phyloP scores from a whole-genome alignment of 208 protist species.

The Wallacemonas collosoma region DNA sequence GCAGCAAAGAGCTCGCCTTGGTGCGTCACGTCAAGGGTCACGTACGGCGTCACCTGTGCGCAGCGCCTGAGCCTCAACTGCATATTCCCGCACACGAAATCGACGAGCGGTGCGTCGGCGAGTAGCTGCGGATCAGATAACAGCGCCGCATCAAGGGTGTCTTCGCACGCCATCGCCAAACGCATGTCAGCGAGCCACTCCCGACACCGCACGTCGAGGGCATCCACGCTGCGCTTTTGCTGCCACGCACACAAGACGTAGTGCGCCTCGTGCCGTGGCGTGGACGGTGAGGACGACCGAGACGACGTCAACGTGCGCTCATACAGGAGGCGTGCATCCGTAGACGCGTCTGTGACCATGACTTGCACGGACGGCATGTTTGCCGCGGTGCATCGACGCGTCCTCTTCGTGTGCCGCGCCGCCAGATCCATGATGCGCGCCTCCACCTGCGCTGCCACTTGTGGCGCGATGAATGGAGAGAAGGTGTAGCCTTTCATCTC shows the following conservation, averaged over 20 bases:
- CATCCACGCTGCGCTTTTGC: conserved; percentile 8
- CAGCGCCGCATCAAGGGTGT: neutral
- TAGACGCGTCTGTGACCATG: conserved; percentile 6
- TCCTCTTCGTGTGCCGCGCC: neutral
- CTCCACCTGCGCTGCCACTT: conserved; percentile 17
- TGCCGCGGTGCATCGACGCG: neutral
- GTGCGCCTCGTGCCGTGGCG: neutral
- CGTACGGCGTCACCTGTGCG: neutral
- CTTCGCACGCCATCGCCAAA: conserved; percentile 25
- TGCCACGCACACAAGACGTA: neutral
- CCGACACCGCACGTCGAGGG: conserved; percentile 33
- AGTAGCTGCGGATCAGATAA: no score
- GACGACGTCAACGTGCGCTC: neutral
- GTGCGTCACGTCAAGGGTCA: neutral
- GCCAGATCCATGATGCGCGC: neutral
- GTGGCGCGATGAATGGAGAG: conserved; percentile 1
- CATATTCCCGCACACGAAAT: no score
- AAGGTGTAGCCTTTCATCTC: conserved; percentile 31
- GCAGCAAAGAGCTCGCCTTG: neutral
- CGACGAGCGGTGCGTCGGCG: no score
- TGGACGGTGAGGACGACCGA: neutral
- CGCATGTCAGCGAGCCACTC: conserved; percentile 49
- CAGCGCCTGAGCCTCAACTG: neutral
- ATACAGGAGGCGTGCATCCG: conserved; percentile 1
- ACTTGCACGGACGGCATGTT: neutral